Conservation (phyloP, 192 early-diverging fungal species). For the Coemansia reversa region DNA sequence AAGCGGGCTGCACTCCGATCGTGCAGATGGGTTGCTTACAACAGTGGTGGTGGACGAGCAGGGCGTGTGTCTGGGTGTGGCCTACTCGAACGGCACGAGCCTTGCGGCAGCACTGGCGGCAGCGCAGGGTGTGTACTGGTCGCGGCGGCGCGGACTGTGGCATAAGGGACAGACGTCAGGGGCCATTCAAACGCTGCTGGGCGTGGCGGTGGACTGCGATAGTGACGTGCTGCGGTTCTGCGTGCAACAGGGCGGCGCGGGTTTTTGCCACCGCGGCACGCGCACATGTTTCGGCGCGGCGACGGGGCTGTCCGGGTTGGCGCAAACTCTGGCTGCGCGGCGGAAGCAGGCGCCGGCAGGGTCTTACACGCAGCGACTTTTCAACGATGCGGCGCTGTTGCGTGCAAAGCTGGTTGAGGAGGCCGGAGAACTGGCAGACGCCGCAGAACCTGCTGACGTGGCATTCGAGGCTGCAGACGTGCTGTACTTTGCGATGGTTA, state of each 20-base stretch:
- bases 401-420: conserved; percentile 95
- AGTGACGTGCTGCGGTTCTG: conserved; percentile 80
- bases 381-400: conserved; percentile 77
- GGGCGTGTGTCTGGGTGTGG: conserved; percentile 84
- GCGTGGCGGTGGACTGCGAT: conserved; percentile 88
- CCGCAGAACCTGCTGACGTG: conserved; percentile 71
- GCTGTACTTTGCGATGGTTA: conserved; percentile 92
- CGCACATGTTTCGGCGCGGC: conserved; percentile 88
- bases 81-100: conserved; percentile 85
- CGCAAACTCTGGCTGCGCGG: conserved; percentile 65
- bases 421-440: conserved; percentile 88
- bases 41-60: conserved; percentile 94
- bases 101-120: conserved; percentile 76
- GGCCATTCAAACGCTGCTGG: conserved; percentile 82
- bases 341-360: conserved; percentile 74
- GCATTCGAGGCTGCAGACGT: conserved; percentile 96
- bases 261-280: conserved; percentile 93
- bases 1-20: conserved; percentile 60
- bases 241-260: conserved; percentile 81
- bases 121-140: conserved; percentile 90
- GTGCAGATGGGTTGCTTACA: conserved; percentile 86
- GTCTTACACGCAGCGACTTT: conserved; percentile 91
- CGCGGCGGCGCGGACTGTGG: conserved; percentile 87
- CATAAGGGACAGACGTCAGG: conserved; percentile 95
- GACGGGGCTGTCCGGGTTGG: conserved; percentile 72